These are phyloP conservation scores for Bolboschoenoplectus hybrid DNA, from an alignment of 202 grass and related monocot genomes.

Conservation along the genomic window DNA sequence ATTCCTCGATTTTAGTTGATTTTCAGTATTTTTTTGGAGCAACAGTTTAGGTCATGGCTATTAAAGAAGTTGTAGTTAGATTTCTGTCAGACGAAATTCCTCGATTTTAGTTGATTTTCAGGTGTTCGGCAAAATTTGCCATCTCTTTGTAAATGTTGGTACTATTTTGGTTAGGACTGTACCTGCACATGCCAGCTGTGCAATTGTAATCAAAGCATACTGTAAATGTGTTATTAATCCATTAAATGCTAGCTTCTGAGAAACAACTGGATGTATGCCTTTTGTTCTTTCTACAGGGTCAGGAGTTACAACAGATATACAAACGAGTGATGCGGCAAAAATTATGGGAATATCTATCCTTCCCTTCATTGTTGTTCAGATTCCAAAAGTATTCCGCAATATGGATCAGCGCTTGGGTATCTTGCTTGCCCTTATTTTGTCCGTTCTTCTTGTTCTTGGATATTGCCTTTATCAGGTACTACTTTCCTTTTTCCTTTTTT, in stretches of 20 bases:
- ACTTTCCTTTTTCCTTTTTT: neutral
- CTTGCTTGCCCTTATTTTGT: constrained; percentile 61
- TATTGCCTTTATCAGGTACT: constrained; percentile 96
- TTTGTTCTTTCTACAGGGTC: constrained; percentile 48
- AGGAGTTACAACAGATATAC: constrained; percentile 77
- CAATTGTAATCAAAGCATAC: constrained; percentile 1
- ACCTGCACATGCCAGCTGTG: neutral
- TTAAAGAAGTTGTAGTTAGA: neutral
- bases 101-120: neutral
- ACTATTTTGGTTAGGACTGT: neutral
- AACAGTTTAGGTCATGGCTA: neutral
- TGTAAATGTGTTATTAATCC: neutral
- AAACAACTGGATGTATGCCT: constrained; percentile 6
- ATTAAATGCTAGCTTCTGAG: constrained; percentile 27
- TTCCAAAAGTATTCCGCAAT: constrained; percentile 67
- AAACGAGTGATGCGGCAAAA: constrained; percentile 86
- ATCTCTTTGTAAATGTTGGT: neutral
- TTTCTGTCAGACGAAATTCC: neutral
- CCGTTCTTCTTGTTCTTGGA: constrained; percentile 63
- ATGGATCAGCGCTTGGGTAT: constrained; percentile 58
- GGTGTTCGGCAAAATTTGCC: neutral
- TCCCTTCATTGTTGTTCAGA: constrained; percentile 84
- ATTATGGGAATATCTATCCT: constrained; percentile 92
- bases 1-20: neutral
- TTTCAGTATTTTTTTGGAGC: neutral